These are phyloP conservation scores for Hemileia vastatrix DNA, from an alignment of 1,284 basidiomycete genomes.

Conservation along the genomic window DNA sequence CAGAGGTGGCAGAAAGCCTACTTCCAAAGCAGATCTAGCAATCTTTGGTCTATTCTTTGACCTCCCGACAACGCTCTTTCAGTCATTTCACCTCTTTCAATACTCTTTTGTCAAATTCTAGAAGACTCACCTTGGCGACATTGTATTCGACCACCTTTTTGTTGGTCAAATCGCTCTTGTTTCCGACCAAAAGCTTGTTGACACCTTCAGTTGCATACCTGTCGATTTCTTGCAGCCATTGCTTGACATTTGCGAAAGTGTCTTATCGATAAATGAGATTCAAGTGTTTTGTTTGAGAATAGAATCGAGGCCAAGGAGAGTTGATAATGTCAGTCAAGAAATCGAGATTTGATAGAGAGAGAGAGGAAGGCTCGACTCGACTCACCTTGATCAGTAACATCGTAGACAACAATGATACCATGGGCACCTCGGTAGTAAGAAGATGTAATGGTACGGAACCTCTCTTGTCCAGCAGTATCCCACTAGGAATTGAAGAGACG, in stretches of 20 bases:
- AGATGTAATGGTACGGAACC: constrained; percentile 93
- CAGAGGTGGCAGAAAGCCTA: too few relatives aligned
- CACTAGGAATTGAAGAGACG: constrained; percentile 57
- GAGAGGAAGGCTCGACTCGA: not conserved
- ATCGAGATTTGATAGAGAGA: not conserved
- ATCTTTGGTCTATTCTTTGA: too few relatives aligned
- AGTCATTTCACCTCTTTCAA: not conserved
- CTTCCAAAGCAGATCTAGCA: not conserved
- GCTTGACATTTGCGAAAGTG: constrained; percentile 98
- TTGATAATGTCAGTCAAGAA: not conserved
- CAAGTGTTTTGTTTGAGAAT: not conserved
- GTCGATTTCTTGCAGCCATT: constrained; percentile 99
- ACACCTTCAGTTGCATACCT: constrained; percentile 97
- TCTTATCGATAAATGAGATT: constrained; percentile 52
- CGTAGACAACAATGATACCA: constrained; percentile 97
- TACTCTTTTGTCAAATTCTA: not conserved
- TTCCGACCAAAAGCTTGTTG: constrained; percentile 93
- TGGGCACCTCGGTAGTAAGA: constrained; percentile 94
- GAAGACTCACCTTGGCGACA: constrained; percentile 71
- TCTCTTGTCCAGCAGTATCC: constrained; percentile 96
- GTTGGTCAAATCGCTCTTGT: constrained; percentile 91
- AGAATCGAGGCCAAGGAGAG: not conserved
- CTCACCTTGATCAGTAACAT: constrained; percentile 90
- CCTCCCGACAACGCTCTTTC: too few relatives aligned
- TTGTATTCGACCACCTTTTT: constrained; percentile 99